Evolutionary conservation across 2,329 filamentous ascomycete species (phyloP), one percentile per base, ranked within the genome.

Genomic region (Cercospora sesami): DNA sequence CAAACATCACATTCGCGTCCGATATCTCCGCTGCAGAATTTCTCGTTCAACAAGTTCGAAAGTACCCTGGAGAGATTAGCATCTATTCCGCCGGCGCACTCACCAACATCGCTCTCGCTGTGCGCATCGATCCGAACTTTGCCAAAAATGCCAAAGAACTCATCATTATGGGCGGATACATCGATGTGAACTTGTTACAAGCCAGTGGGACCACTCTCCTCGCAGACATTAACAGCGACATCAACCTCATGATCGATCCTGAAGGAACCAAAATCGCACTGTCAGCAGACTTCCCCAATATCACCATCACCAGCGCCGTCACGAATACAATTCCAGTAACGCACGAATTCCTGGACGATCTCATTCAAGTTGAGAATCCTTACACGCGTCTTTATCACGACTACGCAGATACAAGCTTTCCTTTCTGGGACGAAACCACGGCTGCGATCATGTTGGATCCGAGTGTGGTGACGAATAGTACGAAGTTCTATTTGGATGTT

Each of bases 221-320:
- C 4, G 69, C 71, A 33, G 68, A 75, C 59, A 68, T 73, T n/a
- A 74, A 75, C 62, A 77, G 69, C 53, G 74, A 83, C 69, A 83
- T 84, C 73, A 86, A 85, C 74, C 73, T 85, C 2, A 84, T 84
- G 78, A 80, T 84, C 48, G 83, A 86, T 63, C 83, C 83, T 1
- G 83, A 85, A 73, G 82, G 80, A 2, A 77, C 82, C 18, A 84
- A 85, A 69, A 84, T 85, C 60, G 82, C 82, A 0, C 71, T 86
- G 18, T 83, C 80, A 1, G 82, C 84, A 6, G 73, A 79, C 31
- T 85, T 84, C 70, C 81, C 81, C 6, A 80, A 80, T 45, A 84
- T 76, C 67, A 75, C 80, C 30, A 78, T 84, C 65, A 81, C 79
- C 12, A 80, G 82, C 3, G 83, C 84, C 67, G 81, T 79, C 51